Base-by-base conservation (phyloP, 345 rosid genomes). In the Eucalyptus erythrocorys region DNA sequence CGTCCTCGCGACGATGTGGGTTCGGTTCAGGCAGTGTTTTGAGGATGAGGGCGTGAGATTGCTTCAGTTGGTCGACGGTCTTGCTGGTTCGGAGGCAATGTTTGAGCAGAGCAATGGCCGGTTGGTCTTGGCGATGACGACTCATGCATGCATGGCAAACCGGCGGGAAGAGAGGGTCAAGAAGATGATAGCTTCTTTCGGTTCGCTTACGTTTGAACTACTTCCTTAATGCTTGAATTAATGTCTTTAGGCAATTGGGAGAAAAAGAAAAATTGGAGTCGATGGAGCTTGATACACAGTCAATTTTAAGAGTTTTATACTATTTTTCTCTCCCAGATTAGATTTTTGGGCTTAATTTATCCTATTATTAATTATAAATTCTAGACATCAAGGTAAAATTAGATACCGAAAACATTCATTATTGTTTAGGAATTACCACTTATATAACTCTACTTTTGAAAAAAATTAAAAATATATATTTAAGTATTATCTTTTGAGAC, bases 31-130 rank as follows among this genome's bases (percentile, higher is more conserved):
- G 55, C 6, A 49, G 85, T 14, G 87, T 90, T 90, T 91, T 92
- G 59, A 91, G 91, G 6, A 88, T 50, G 89, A 89, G 76, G 32
- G 89, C 17, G 71, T 93, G 93, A 40, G 89, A 64, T 86, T 92
- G 92, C 85, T 90, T 93, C 55, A 92, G 88, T 79, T 92, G 93
- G 85, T 82, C 24, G 11, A 87, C 87, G 66, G 92, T 89, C 66
- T 81, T 57, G 86, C 88, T 57, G 66, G 30, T 57, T 45, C 5
- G 68, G 71, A 91, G 87, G 90, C 19, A 88, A 82, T n/a, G 64
- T 53, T 82, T 61, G 49, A 90, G 57, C 79, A 85, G 8, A 15
- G 55, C 30, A 76, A 76, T 40, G 84, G 30, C 82, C 84, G 30
- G 47, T 22, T 2, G 84, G 84, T 40, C 87, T n/a, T 85, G 37